phyloP scores from a whole-genome alignment of 495 filamentous ascomycete genomes.

The Penicillium canescens region DNA sequence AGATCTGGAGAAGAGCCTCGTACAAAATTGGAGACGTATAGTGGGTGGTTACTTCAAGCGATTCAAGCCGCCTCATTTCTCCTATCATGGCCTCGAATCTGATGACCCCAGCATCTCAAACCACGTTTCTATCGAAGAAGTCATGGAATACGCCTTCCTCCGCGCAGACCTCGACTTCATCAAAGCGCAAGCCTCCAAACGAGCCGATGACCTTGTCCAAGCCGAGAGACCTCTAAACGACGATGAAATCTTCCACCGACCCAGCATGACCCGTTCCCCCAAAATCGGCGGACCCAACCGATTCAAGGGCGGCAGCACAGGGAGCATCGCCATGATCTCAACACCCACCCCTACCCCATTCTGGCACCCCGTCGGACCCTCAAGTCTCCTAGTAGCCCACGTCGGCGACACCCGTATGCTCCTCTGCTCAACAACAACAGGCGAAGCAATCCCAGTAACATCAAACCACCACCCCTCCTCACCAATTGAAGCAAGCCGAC shows the following conservation, averaged over 20 bases:
- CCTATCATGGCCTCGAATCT: slow-evolving; percentile 29
- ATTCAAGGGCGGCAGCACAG: slow-evolving; percentile 91
- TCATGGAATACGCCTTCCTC: slow-evolving; percentile 85
- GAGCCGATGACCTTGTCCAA: slow-evolving; percentile 64
- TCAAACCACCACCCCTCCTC: slow-evolving; percentile 88
- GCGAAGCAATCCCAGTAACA: slow-evolving; percentile 76
- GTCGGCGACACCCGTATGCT: slow-evolving; percentile 91
- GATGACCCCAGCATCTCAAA: slow-evolving; percentile 6
- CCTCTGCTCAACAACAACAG: slow-evolving; percentile 78
- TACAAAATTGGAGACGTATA: slow-evolving; percentile 76
- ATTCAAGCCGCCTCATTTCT: slow-evolving; percentile 74
- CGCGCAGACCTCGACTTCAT: slow-evolving; percentile 92
- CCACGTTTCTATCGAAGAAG: slow-evolving; percentile 47
- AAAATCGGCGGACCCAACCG: slow-evolving; percentile 68
- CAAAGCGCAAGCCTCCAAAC: slow-evolving; percentile 74
- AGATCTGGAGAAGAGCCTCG: slow-evolving; percentile 64
- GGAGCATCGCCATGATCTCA: slow-evolving; percentile 83
- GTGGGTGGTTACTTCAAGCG: slow-evolving; percentile 93
- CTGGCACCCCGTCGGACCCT: slow-evolving; percentile 86
- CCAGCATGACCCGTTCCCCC: slow-evolving; percentile 54
- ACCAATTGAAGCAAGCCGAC: slow-evolving; percentile 75
- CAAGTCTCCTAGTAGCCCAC: slow-evolving; percentile 83
- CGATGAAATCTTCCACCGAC: slow-evolving; percentile 73
- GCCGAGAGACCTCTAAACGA: slow-evolving; percentile 77
- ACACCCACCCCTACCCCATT: slow-evolving; percentile 89